Base-by-base conservation (phyloP, 2,329 filamentous ascomycete genomes). In the Penicillium sp. region DNA sequence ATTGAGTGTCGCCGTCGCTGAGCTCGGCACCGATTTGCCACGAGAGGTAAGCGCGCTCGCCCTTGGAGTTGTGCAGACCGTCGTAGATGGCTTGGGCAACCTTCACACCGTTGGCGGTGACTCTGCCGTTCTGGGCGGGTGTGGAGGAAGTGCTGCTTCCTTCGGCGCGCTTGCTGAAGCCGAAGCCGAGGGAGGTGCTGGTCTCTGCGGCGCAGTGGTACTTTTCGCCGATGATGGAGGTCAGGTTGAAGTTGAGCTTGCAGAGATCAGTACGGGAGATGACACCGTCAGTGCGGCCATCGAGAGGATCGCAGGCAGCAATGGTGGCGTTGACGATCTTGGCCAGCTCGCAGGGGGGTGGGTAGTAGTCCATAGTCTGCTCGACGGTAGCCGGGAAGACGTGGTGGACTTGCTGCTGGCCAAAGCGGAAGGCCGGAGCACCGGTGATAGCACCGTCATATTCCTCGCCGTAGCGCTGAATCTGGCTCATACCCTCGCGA, bases 241-340 rank as follows among this genome's bases (percentile, higher is more conserved):
- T 77, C 29, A 81, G 60, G 61, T 83, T 74, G 64, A 78, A 80
- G 40, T 77, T 61, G 5, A 79, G 59, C 52, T 71, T 74, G 72
- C 78, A 81, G 8, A 81, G 72, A 49, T 81, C 78, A 0, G 75
- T 76, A 5, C 79, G 73, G 7, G 77, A 71, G 42, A 86, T 74
- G 4, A 85, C 80, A 11, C 82, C 81, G 52, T 86, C 83, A 0
- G 72, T 75, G 43, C 74, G 74, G 5, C 83, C 83, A 52, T 86
- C 83, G 5, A 86, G 71, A 7, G 76, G 70, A 57, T 86, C 83
- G 47, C 83, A 86, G 34, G 77, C 77, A 1, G 71, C 70, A 44
- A 85, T 83, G 5, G 82, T 85, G 38, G 74, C 71, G 61, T 83
- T 84, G 18, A 81, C 74, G 43, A 70, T 69, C 60, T 70, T 69